Percentiles rank a stretch among this genome's conserved stretches.
Evolutionary conservation across 805 yeast genomes (phyloP).

Genomic region (Suhomyces sp.): DNA sequence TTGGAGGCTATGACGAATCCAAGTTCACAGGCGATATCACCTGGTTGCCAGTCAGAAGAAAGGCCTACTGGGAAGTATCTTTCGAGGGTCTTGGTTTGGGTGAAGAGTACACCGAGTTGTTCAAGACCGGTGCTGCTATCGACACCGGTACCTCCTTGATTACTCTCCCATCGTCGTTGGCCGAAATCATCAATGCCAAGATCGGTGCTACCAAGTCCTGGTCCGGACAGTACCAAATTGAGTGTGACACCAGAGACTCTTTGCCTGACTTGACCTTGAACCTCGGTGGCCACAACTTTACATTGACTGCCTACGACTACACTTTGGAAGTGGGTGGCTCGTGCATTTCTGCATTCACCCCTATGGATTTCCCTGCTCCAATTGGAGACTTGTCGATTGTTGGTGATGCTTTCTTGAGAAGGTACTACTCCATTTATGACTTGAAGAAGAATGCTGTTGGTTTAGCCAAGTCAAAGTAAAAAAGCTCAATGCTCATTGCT

Average conservation of each 20-base stretch:
- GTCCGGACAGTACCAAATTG: conserved; percentile 95
- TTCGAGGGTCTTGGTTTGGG: conserved; percentile 91
- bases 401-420: conserved; percentile 97
- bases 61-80: conserved; percentile 99
- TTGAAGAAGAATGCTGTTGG: conserved; percentile 90
- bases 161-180: conserved; percentile 91
- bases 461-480: conserved; percentile 65
- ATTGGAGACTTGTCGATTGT: conserved; percentile 94
- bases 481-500: background rate
- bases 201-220: conserved; percentile 97
- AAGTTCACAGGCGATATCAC: conserved; percentile 80
- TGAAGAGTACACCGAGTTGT: conserved; percentile 81
- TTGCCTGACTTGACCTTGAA: conserved; percentile 92
- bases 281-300: conserved; percentile 87
- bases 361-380: conserved; percentile 96
- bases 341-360: conserved; percentile 94
- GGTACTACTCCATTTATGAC: conserved; percentile 91
- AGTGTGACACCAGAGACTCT: conserved; percentile 78
- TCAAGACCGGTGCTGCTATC: conserved; percentile 90
- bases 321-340: conserved; percentile 92
- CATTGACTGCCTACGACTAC: conserved; percentile 86
- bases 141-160: conserved; percentile 98
- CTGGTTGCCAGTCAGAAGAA: conserved; percentile 97
- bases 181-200: conserved; percentile 91
- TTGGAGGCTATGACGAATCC: conserved; percentile 87